A percentile compares a stretch with the other conserved stretches of the same genome.
phyloP scores from a whole-genome alignment of 2,329 filamentous ascomycete genomes.

The Calonectria leucothoes region DNA sequence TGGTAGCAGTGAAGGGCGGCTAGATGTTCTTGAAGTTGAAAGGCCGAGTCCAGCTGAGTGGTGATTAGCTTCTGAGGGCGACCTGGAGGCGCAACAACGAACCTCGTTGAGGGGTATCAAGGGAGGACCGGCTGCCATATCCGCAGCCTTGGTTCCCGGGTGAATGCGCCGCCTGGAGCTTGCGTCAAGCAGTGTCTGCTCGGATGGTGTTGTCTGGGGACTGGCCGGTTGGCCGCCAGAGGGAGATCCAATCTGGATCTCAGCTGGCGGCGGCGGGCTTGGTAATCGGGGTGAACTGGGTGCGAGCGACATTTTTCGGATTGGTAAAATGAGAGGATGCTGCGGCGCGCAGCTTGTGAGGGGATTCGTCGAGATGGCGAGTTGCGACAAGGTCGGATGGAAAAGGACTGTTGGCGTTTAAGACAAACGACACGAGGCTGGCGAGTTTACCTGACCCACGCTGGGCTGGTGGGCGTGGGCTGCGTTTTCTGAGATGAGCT shows the following conservation, averaged over 20 bases:
- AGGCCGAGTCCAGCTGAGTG: constrained; percentile 91
- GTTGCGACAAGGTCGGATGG: constrained; percentile 24
- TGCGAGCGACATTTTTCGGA: constrained; percentile 63
- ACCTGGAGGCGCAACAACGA: constrained; percentile 41
- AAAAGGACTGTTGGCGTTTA: constrained; percentile 8
- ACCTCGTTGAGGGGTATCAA: constrained; percentile 88
- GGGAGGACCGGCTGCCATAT: constrained; percentile 94
- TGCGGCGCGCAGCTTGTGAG: constrained; percentile 14
- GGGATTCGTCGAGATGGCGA: constrained; percentile 20
- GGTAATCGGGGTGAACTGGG: constrained; percentile 92
- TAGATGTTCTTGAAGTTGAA: constrained; percentile 96
- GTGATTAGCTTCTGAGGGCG: constrained; percentile 27
- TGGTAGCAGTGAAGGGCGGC: constrained; percentile 89
- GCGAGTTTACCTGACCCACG: constrained; percentile 21
- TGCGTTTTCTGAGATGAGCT: constrained; percentile 20
- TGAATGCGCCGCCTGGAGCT: constrained; percentile 87
- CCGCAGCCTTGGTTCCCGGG: constrained; percentile 88
- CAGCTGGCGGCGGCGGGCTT: constrained; percentile 92
- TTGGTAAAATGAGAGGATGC: constrained; percentile 29
- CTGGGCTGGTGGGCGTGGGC: constrained; percentile 26
- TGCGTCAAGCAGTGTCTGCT: constrained; percentile 74
- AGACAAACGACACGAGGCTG: constrained; percentile 17
- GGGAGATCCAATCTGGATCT: constrained; percentile 91
- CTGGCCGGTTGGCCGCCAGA: constrained; percentile 65
- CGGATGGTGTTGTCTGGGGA: constrained; percentile 71